Percentiles rank a stretch among this genome's conserved stretches.
Evolutionary conservation across 176 grass and related monocot species (phyloP).

Genomic region (Bromus sterilis): DNA sequence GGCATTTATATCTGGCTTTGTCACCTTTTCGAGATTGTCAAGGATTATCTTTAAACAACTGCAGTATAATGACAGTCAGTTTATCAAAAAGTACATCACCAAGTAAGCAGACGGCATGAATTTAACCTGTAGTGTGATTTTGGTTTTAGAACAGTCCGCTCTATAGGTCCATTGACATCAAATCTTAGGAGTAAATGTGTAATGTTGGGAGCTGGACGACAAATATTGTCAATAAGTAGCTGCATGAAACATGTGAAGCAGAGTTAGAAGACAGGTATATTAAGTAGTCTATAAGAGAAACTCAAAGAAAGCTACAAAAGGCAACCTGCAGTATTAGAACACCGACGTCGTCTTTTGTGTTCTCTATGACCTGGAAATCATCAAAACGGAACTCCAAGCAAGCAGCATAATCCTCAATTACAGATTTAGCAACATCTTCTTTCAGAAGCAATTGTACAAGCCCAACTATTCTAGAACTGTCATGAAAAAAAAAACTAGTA

Average conservation of each 20-base stretch:
- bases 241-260: constrained; percentile 32
- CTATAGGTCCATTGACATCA: constrained; percentile 73
- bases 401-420: constrained; percentile 90
- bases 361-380: constrained; percentile 73
- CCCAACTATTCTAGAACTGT: constrained; percentile 82
- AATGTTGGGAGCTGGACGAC: constrained; percentile 74
- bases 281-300: not conserved
- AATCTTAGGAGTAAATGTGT: constrained; percentile 89
- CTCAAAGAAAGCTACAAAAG: constrained; percentile 10
- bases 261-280: constrained; percentile 1
- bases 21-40: constrained; percentile 86
- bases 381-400: constrained; percentile 93
- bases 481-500: constrained; percentile 23
- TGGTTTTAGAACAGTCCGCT: constrained; percentile 70
- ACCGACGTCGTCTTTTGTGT: constrained; percentile 77
- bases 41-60: constrained; percentile 97
- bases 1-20: constrained; percentile 72
- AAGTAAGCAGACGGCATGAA: constrained; percentile 5
- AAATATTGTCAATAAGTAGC: constrained; percentile 95
- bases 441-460: constrained; percentile 82
- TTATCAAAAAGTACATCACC: constrained; percentile 12
- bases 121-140: constrained; percentile 90
- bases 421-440: constrained; percentile 62
- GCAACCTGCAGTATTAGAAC: constrained; percentile 90
- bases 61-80: constrained; percentile 30